Percentiles rank a stretch among this genome's conserved stretches.
Conservation (phyloP, 192 early-diverging fungal species). For the Paraglomus occultum region DNA sequence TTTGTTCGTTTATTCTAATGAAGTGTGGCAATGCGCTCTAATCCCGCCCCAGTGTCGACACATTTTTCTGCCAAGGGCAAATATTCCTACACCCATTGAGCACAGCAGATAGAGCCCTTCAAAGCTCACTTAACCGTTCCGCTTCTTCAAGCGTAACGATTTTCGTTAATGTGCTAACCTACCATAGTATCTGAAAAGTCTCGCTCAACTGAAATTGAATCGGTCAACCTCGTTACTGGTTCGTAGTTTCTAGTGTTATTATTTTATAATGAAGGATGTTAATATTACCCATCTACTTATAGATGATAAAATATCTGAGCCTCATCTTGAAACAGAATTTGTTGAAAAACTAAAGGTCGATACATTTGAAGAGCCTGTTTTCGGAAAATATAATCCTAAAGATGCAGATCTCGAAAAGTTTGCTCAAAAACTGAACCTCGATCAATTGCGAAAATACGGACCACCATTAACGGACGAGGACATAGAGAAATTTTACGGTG, state of each 20-base stretch:
- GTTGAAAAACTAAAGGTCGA: background rate
- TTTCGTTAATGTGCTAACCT: no score
- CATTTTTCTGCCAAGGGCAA: conserved; percentile 50
- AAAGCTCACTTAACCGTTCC: no score
- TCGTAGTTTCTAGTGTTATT: background rate
- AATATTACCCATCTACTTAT: background rate
- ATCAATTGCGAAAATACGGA: background rate
- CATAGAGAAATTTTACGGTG: conserved; percentile 22
- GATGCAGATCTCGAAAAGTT: conserved; percentile 12
- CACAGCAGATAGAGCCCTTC: no score
- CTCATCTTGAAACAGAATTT: background rate
- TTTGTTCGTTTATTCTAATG: no score
- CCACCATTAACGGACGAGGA: conserved; percentile 4
- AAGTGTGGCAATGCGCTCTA: conserved; percentile 55
- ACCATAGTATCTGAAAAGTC: conserved; percentile 1
- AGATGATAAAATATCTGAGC: background rate
- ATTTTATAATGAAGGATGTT: background rate
- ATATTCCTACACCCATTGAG: no score
- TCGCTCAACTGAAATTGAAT: background rate
- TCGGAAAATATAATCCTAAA: background rate
- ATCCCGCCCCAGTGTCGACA: conserved; percentile 62
- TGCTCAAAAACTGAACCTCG: conserved; percentile 3
- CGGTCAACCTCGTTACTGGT: background rate
- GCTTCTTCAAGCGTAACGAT: no score
- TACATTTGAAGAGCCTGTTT: background rate